phyloP scores from a whole-genome alignment of 176 grass and related monocot genomes.

The Paspalum notatum region DNA sequence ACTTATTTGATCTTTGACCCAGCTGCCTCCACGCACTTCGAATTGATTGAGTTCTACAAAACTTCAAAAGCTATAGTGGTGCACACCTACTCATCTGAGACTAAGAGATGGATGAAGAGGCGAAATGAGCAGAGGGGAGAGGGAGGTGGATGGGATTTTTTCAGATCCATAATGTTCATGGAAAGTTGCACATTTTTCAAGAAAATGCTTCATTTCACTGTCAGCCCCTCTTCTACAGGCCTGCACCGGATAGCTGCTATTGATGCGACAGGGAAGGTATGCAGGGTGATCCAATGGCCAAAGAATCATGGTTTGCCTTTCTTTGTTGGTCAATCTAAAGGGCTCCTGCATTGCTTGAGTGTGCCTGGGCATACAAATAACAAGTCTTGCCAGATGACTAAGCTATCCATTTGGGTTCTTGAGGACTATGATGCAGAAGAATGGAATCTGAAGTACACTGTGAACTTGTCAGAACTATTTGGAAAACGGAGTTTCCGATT shows the following conservation, averaged over 20 bases:
- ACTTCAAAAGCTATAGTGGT: background rate
- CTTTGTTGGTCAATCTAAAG: slow-evolving; percentile 2
- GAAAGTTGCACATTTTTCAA: background rate
- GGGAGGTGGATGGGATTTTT: background rate
- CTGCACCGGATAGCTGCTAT: background rate
- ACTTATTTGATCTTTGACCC: slow-evolving; percentile 6
- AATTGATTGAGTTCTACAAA: background rate
- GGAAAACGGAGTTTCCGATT: background rate
- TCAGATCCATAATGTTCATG: background rate
- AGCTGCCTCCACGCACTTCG: background rate
- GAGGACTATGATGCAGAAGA: background rate
- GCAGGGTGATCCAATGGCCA: background rate
- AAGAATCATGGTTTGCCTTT: background rate
- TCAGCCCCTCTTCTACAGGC: background rate
- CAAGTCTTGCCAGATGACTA: background rate
- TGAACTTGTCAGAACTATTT: background rate
- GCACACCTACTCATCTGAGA: slow-evolving; percentile 2
- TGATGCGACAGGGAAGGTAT: background rate
- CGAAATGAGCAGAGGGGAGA: no score
- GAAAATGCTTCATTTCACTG: background rate
- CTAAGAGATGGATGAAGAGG: background rate
- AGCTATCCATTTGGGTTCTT: slow-evolving; percentile 14
- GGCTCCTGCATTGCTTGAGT: slow-evolving; percentile 1
- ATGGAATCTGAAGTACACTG: slow-evolving; percentile 17
- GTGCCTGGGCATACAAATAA: background rate